These are phyloP conservation scores for Thraustotheca clavata DNA, from an alignment of 352 stramenopile species.

Conservation along the genomic window DNA sequence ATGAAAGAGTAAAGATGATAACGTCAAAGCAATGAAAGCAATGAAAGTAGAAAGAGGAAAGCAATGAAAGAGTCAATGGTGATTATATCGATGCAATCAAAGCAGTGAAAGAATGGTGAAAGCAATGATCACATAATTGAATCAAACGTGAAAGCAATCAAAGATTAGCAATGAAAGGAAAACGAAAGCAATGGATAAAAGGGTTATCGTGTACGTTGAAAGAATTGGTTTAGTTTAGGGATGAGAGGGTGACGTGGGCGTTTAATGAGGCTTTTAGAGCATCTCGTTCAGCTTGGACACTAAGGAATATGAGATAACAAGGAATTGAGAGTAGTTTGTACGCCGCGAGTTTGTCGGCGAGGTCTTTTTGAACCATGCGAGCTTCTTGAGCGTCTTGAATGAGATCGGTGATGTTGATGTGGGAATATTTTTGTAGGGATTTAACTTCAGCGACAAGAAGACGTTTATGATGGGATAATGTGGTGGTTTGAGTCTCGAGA, in stretches of 20 bases:
- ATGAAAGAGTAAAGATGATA: no score
- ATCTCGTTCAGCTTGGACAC: constrained; percentile 3
- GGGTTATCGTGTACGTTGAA: no score
- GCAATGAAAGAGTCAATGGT: neutral
- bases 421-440: constrained; percentile 48
- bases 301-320: neutral
- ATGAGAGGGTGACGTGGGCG: neutral
- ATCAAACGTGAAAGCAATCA: no score
- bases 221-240: neutral
- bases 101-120: no score
- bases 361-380: constrained; percentile 47
- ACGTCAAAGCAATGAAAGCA: no score
- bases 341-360: constrained; percentile 1
- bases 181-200: no score
- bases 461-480: constrained; percentile 42
- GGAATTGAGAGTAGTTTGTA: neutral
- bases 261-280: constrained; percentile 7
- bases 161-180: no score
- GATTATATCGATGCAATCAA: neutral
- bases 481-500: constrained; percentile 27
- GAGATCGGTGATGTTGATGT: constrained; percentile 51
- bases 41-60: no score
- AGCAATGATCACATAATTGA: no score
- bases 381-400: constrained; percentile 62
- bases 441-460: constrained; percentile 65